Evolutionary conservation across 495 filamentous ascomycete species (phyloP), one percentile per base, ranked within the genome.

Genomic region (Paragyromitra xinjiangensis): DNA sequence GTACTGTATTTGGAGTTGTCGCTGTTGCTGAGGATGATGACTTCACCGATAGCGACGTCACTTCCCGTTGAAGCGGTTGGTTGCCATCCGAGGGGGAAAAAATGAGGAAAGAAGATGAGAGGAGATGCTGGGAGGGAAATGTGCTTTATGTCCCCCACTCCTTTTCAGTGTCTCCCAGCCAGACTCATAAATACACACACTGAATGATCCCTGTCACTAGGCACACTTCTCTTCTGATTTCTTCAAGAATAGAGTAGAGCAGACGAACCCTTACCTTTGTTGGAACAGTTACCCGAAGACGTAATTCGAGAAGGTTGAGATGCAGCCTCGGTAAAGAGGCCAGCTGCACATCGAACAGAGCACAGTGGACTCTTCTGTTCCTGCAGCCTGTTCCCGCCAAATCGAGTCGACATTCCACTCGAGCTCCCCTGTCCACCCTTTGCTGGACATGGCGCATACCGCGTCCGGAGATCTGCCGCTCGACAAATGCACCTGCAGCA

Each of bases 231-330:
- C 34, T 56, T 70, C 55, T 61, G 29, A 39, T 34, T 37, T 22
- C 40, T 71, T 71, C 69, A 6, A 71, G 42, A 63, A 53, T 42
- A 73, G 53, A 48, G 29, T 34, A 34, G 29, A 34, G 29, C 4
- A 34, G 42, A 44, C 29, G 19, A 51, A 39, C 42, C 29, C 58
- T 67, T 50, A 19, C 62, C 63, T 40, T 67, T 66, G 12, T 40
- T 51, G 53, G 19, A 61, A 51, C 22, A 55, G 71, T 39, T 74
- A 68, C 26, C 53, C 71, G 63, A 61, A 74, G 22, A 29, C 58
- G 50, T 44, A 37, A 12, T 63, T 55, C 29, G 50, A 69, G 64
- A 51, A 58, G 24, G 7, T 19, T 34, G 70, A 42, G 7, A 19
- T 34, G 70, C 69, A 62, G 44, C 39, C 29, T 26, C 29, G 39